Evolutionary conservation across 192 early-diverging fungal genomes (phyloP), one percentile per base, ranked within the genome.

Genomic region (Borealophlyctis nickersoniae): DNA sequence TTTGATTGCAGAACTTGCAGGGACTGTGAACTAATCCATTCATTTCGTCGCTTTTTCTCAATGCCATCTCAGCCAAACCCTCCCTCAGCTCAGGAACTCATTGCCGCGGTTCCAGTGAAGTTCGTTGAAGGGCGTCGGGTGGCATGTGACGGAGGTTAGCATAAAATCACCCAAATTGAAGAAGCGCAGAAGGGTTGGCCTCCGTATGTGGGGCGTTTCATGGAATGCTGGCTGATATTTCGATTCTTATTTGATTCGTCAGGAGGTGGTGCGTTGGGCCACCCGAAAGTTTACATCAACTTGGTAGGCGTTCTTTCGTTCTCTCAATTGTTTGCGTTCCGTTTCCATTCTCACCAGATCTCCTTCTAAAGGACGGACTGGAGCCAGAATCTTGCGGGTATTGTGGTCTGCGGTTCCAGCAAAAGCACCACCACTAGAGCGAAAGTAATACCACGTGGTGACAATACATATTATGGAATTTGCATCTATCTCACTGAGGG

Each of bases 261-360:
- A 89, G 87, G 83, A 52, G 93, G 88, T 51, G 95, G 93, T 62
- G 72, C 92, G 36, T 79, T 98, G 31, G 95, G 95, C 32, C 95
- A 98, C 67, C 95, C 95, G 24, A 89, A 89, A 67, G 90, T 98
- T 26, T 98, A 88, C 78, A 91, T 98, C 69, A 95, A 95, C 75
- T 83, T 98, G 70, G 89, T 88, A 79, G 52, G 36, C 53, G 48
- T 50, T 49, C 32, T 51, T 23, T 34, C 5, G 32, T 58, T 39
- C 16, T 49, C n/a, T n/a, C n/a, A n/a, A 50, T 22, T 9, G 2
- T 49, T 52, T 29, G 30, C 22, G 32, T 1, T 19, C 58, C 9
- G 9, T 34, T 39, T 26, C 28, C 30, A 58, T 56, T n/a, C 3
- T 4, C 24, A 0, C 24, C 24, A 11, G 13, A 45, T 4, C 13